Conservation (phyloP, 371 early-diverging fungal genomes). For the Haplosporangium sp. region DNA sequence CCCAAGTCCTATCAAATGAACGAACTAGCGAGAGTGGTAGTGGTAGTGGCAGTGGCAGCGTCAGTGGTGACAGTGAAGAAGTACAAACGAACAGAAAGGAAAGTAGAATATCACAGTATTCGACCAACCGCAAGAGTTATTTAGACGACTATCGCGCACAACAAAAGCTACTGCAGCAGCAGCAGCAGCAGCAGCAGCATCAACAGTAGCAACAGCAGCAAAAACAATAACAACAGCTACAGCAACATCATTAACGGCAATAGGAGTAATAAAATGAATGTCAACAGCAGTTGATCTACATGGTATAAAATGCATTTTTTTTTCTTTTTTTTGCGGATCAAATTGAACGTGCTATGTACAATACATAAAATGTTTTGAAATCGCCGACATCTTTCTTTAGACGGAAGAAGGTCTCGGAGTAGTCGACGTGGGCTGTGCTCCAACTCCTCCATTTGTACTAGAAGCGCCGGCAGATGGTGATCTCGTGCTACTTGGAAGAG, state of each 20-base stretch:
- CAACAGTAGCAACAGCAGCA: slow-evolving; percentile 21
- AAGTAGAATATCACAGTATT: neutral
- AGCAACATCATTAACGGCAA: neutral
- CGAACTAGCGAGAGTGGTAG: too few species aligned
- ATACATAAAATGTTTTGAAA: too few species aligned
- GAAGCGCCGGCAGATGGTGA: neutral
- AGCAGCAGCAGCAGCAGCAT: neutral
- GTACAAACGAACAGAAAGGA: neutral
- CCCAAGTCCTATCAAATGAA: too few species aligned
- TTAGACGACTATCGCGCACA: slow-evolving; percentile 32
- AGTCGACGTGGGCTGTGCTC: too few species aligned
- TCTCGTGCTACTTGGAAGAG: neutral
- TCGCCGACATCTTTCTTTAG: too few species aligned
- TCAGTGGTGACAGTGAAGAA: neutral
- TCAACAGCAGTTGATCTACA: neutral
- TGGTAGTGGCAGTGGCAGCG: neutral
- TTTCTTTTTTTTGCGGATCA: too few species aligned
- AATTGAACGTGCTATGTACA: too few species aligned
- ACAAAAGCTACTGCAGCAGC: slow-evolving; percentile 17
- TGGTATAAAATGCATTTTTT: too few species aligned
- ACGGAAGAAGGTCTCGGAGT: too few species aligned
- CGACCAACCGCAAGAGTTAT: slow-evolving; percentile 12
- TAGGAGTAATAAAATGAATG: neutral
- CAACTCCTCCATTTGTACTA: too few species aligned
- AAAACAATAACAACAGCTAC: neutral